Evolutionary conservation across 2,329 filamentous ascomycete genomes (phyloP).

Genomic region (Stagonosporopsis tanaceti): DNA sequence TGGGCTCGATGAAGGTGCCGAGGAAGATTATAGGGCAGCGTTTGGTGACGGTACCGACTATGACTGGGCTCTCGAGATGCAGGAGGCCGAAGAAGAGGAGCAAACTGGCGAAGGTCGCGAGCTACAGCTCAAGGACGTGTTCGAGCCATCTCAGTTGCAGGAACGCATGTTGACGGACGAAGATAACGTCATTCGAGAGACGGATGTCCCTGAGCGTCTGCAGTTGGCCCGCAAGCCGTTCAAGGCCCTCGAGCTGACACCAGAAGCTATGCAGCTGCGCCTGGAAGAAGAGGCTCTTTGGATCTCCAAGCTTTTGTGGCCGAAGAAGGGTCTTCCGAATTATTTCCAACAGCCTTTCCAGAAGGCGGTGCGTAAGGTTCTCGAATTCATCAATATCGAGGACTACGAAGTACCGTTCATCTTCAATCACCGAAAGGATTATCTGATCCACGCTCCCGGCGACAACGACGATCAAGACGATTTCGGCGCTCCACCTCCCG

Average conservation of each 20-base stretch:
- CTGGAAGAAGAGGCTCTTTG: slow-evolving; percentile 87
- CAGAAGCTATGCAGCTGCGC: slow-evolving; percentile 70
- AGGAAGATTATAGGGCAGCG: slow-evolving; percentile 95
- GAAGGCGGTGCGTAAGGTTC: slow-evolving; percentile 86
- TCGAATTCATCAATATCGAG: slow-evolving; percentile 94
- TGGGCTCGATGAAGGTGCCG: slow-evolving; percentile 87
- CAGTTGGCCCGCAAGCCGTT: slow-evolving; percentile 91
- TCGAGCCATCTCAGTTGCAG: slow-evolving; percentile 92
- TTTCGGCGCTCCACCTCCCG: slow-evolving; percentile 73
- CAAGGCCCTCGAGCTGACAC: slow-evolving; percentile 78
- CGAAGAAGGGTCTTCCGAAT: slow-evolving; percentile 77
- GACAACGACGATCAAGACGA: slow-evolving; percentile 65
- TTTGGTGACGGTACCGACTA: slow-evolving; percentile 97
- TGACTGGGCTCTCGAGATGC: slow-evolving; percentile 88
- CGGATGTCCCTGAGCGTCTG: slow-evolving; percentile 92
- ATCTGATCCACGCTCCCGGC: slow-evolving; percentile 87
- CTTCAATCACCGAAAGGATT: slow-evolving; percentile 97
- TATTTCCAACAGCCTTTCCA: slow-evolving; percentile 85
- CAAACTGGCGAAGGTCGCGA: slow-evolving; percentile 80
- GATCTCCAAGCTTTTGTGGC: slow-evolving; percentile 90
- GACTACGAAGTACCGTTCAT: slow-evolving; percentile 97
- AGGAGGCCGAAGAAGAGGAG: slow-evolving; percentile 83
- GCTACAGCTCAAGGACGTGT: slow-evolving; percentile 95
- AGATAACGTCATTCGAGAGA: slow-evolving; percentile 87
- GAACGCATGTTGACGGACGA: slow-evolving; percentile 96